A percentile compares a stretch with the other conserved stretches of the same genome.
Conservation (phyloP, 257 asterid species). For the Schizonepeta tenuifolia region DNA sequence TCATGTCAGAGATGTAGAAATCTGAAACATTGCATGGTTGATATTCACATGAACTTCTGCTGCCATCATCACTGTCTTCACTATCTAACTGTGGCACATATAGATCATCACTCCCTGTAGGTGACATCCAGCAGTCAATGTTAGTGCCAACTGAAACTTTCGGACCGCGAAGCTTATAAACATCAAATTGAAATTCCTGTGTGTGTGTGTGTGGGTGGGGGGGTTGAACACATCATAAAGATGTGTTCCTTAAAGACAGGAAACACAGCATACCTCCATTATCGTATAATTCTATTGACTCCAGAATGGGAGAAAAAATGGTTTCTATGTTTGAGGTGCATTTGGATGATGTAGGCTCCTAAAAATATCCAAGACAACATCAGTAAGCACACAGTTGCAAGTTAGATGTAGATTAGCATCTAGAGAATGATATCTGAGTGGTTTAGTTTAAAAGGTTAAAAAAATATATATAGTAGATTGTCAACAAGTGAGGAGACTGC, state of each 20-base stretch:
- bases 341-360: constrained; percentile 59
- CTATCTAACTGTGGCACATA: constrained; percentile 75
- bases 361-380: constrained; percentile 26
- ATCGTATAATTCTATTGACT: constrained; percentile 51
- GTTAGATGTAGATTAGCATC: constrained; percentile 15
- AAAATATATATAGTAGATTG: neutral
- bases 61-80: constrained; percentile 80
- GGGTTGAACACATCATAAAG: neutral
- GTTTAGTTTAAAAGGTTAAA: neutral
- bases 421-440: constrained; percentile 1
- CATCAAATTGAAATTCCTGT: neutral
- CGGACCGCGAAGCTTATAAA: constrained; percentile 9
- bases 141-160: constrained; percentile 13
- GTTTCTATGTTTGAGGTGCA: constrained; percentile 68
- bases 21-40: constrained; percentile 69
- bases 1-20: constrained; percentile 73
- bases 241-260: neutral
- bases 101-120: constrained; percentile 62
- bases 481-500: constrained; percentile 19
- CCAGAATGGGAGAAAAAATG: constrained; percentile 80
- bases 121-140: constrained; percentile 22
- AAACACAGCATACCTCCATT: constrained; percentile 55
- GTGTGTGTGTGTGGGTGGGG: neutral
- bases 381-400: constrained; percentile 28
- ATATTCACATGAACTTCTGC: constrained; percentile 65